Evolutionary conservation across 352 stramenopile genomes (phyloP), one percentile per base, ranked within the genome.

Genomic region (Globisporangium cylindrosporum): DNA sequence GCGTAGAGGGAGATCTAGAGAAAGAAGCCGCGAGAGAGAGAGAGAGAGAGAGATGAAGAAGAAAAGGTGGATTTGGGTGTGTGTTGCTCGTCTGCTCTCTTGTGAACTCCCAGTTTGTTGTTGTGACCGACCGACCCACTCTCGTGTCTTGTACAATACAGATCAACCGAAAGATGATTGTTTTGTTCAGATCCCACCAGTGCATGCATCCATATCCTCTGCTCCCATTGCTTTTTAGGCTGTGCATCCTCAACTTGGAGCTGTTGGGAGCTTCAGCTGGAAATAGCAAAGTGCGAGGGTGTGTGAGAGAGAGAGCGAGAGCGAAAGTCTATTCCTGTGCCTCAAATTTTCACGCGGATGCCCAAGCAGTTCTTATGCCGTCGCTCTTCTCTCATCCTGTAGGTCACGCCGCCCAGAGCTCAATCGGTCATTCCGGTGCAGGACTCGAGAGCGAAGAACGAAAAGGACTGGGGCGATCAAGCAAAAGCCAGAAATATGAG

Each of bases 111-210:
- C 55, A 48, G n/a, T 61, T 46, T 67, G 25, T 70, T 64, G 66
- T 53, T 60, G 43, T 67, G 64, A 53, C 34, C 55, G 41, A 49
- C 41, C 41, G 15, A 49, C 41, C 41, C 41, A 15, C 60, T 61
- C 60, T 68, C 51, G 60, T 63, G 66, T 72, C 62, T 72, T 73
- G 69, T 74, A 74, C 69, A 74, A 74, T 74, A 74, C 66, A 74
- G 69, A 74, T 74, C 69, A 66, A 65, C 67, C 68, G 38, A 56
- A 59, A 54, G 29, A 49, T 49, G 41, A 49, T 49, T 49, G 41
- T 49, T 49, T 49, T 49, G 36, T 38, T 38, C 7, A 38, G 32
- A 38, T 9, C 32, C 32, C 32, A 12, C 32, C 7, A 38, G 32
- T 38, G 32, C 32, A 38, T 10, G 32, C 0, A 38, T 10, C 1